These are phyloP conservation scores for Leccinum subspadiceum DNA, from an alignment of 1,284 basidiomycete genomes.

Conservation along the genomic window DNA sequence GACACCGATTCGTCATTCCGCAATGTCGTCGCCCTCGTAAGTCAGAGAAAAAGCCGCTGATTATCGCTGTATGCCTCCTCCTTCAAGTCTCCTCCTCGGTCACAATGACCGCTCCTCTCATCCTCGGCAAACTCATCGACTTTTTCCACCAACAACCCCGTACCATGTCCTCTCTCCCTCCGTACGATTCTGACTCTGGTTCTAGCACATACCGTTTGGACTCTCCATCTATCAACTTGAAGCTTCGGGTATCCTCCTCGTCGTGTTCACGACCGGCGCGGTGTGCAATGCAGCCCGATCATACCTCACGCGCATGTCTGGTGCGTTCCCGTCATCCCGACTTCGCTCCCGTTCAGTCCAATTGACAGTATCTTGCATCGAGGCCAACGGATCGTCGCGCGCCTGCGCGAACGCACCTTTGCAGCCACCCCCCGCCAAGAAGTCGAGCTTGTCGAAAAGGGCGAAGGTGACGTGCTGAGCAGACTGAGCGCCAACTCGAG, in stretches of 20 bases:
- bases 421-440: constrained; percentile 87
- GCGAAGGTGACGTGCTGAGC: constrained; percentile 93
- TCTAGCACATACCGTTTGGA: not conserved
- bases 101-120: constrained; percentile 88
- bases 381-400: constrained; percentile 91
- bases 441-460: constrained; percentile 89
- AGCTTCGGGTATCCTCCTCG: constrained; percentile 74
- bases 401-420: constrained; percentile 84
- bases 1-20: constrained; percentile 57
- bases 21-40: constrained; percentile 76
- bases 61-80: constrained; percentile 66
- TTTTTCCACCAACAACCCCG: constrained; percentile 74
- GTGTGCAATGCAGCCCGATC: constrained; percentile 86
- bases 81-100: constrained; percentile 71
- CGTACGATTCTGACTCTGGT: not conserved
- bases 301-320: constrained; percentile 85
- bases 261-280: constrained; percentile 87
- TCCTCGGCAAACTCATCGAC: constrained; percentile 90
- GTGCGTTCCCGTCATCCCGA: constrained; percentile 35
- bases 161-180: constrained; percentile 39
- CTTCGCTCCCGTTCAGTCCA: not conserved
- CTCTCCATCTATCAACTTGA: constrained; percentile 39
- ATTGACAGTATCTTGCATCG: not conserved
- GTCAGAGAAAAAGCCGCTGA: constrained; percentile 72
- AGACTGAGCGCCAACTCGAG: constrained; percentile 90